Base-by-base conservation (phyloP, 2,329 filamentous ascomycete species). In the Tolypocladium cylindrosporum region DNA sequence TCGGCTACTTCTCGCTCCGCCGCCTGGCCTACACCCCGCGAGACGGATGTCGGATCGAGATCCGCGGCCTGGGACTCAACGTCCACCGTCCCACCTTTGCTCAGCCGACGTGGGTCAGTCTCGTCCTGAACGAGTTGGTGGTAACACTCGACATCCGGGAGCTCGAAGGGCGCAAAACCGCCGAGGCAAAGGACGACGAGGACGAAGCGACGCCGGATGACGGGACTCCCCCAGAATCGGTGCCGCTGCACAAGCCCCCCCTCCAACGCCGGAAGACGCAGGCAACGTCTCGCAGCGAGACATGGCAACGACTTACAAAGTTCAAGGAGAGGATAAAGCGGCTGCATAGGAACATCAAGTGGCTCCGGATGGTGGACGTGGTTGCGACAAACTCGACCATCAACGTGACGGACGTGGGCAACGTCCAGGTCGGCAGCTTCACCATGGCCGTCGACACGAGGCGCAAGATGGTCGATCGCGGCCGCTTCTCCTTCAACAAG, bases 31-130 rank as follows among this genome's bases (percentile, higher is more conserved):
- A 95, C 72, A 90, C 90, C 16, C 91, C 91, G 36, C 87, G 83
- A 72, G 91, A 96, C 82, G 94, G 94, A 65, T 78, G 96, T 67
- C 88, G 88, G 67, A 85, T 99, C 72, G 91, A 96, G 72, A 86
- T 99, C 58, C 86, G 94, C 55, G 90, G 92, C 55, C 79, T 99
- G 56, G 91, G 94, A 51, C 79, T 99, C 66, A 88, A 90, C 58
- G 74, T 97, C 62, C 94, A 99, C 74, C 86, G 92, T 5, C 94
- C 94, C 14, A 97, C 94, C 7, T 97, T 99, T 74, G 91, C 93
- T 53, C 91, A 97, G 71, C 94, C 94, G 51, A 97, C 95, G 61
- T 97, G 93, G 91, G 78, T 96, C 66, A 97, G 92, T 71, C 80
- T 99, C 55, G 89, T 94, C 10, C 75, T 99, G 60, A 90, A 85